Evolutionary conservation across 2,329 filamentous ascomycete genomes (phyloP).

Genomic region (Thelonectria rubi): DNA sequence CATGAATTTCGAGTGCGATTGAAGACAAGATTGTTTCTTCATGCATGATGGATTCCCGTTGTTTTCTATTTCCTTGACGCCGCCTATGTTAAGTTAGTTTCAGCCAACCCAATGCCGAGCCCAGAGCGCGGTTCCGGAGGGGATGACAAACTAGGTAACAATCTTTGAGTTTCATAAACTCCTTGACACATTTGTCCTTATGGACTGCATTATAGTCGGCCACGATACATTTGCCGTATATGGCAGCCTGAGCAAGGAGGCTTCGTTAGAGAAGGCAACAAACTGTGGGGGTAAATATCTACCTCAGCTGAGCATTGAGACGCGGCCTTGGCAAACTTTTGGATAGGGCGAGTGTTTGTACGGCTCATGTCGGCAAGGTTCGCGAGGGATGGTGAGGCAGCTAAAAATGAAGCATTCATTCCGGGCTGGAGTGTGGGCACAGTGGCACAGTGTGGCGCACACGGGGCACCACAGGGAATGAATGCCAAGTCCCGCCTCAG

Average conservation of each 20-base stretch:
- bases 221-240: slow-evolving; percentile 91
- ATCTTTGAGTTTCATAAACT: slow-evolving; percentile 86
- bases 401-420: neutral
- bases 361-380: slow-evolving; percentile 35
- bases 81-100: slow-evolving; percentile 28
- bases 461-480: neutral
- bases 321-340: slow-evolving; percentile 63
- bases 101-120: slow-evolving; percentile 9
- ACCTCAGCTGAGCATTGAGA: slow-evolving; percentile 67
- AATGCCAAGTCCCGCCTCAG: neutral
- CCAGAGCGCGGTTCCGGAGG: neutral
- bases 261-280: slow-evolving; percentile 9
- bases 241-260: slow-evolving; percentile 68
- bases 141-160: slow-evolving; percentile 78
- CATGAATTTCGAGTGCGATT: slow-evolving; percentile 21
- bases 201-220: slow-evolving; percentile 89
- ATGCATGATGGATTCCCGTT: slow-evolving; percentile 5
- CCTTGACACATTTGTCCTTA: slow-evolving; percentile 87
- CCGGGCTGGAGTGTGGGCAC: neutral
- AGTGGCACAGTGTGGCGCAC: slow-evolving; percentile 4
- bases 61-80: slow-evolving; percentile 41
- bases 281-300: neutral
- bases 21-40: slow-evolving; percentile 23
- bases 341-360: slow-evolving; percentile 56
- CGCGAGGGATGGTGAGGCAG: neutral